phyloP scores from a whole-genome alignment of 2,329 filamentous ascomycete species.

The Dactylellina parvicollis region DNA sequence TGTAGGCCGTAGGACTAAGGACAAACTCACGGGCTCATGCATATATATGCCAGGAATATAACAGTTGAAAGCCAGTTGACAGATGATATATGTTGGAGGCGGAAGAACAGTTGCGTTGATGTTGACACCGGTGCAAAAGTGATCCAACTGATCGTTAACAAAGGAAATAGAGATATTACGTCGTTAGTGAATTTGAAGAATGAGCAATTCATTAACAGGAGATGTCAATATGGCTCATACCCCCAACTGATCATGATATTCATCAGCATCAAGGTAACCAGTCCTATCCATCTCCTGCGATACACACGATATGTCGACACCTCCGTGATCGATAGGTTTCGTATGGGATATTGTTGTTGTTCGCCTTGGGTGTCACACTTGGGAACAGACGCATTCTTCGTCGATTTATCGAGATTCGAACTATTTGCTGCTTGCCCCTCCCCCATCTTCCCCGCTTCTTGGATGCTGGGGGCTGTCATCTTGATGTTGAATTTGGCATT shows the following conservation, averaged over 20 bases:
- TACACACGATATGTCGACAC: constrained; percentile 69
- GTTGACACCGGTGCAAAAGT: constrained; percentile 86
- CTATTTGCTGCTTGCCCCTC: not conserved
- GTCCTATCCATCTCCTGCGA: constrained; percentile 87
- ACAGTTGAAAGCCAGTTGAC: constrained; percentile 94
- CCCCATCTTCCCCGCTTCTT: not conserved
- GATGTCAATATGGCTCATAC: constrained; percentile 55
- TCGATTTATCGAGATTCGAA: not conserved
- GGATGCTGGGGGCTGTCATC: too few species aligned
- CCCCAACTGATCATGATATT: constrained; percentile 97
- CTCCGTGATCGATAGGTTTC: not conserved
- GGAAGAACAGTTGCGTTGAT: constrained; percentile 78
- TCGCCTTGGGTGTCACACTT: not conserved
- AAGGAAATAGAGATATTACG: not conserved
- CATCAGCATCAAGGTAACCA: constrained; percentile 82
- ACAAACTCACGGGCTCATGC: constrained; percentile 70
- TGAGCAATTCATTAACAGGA: not conserved
- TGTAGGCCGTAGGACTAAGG: not conserved
- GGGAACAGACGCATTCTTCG: constrained; percentile 6
- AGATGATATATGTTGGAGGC: constrained; percentile 72
- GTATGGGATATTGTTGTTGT: constrained; percentile 6
- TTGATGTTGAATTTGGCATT: too few species aligned
- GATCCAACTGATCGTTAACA: constrained; percentile 70
- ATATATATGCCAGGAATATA: constrained; percentile 85
- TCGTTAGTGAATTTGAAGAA: not conserved